Evolutionary conservation across 306 rosid genomes (phyloP).

Genomic region (Begonia peltatifolia): DNA sequence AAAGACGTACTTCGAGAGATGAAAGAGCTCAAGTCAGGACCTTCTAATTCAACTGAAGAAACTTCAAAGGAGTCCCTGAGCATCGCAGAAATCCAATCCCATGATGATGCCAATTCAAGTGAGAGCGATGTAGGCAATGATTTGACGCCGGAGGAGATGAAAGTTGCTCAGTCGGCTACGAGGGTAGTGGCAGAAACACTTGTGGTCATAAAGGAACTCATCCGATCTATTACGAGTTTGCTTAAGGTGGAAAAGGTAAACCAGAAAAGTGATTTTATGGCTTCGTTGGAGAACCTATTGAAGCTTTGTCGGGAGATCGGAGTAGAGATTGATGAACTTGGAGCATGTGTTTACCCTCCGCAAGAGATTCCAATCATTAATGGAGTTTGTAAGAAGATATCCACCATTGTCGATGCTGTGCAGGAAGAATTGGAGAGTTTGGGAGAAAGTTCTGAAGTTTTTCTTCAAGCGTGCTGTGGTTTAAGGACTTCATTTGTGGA

Average conservation of each 20-base stretch:
- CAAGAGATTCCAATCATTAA: slow-evolving; percentile 52
- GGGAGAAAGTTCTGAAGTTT: slow-evolving; percentile 35
- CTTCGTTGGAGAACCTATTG: slow-evolving; percentile 64
- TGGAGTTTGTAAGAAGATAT: slow-evolving; percentile 36
- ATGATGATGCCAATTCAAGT: slow-evolving; percentile 25
- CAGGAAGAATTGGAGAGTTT: slow-evolving; percentile 30
- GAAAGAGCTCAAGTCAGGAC: slow-evolving; percentile 69
- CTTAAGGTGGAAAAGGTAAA: slow-evolving; percentile 50
- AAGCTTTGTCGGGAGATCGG: slow-evolving; percentile 53
- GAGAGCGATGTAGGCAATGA: slow-evolving; percentile 74
- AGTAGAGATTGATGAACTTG: slow-evolving; percentile 65
- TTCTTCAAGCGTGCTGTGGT: slow-evolving; percentile 39
- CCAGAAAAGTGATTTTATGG: slow-evolving; percentile 31
- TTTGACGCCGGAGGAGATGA: slow-evolving; percentile 80
- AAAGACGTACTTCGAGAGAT: slow-evolving; percentile 91
- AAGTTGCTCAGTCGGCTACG: slow-evolving; percentile 43
- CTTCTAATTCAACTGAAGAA: slow-evolving; percentile 26
- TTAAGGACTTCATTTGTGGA: slow-evolving; percentile 34
- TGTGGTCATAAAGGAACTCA: slow-evolving; percentile 50
- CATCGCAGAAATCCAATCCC: slow-evolving; percentile 15
- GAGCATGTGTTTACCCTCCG: slow-evolving; percentile 89
- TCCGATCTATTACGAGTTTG: slow-evolving; percentile 59
- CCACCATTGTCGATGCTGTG: slow-evolving; percentile 35
- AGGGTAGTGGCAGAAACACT: slow-evolving; percentile 46
- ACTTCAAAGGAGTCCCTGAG: slow-evolving; percentile 13